Conservation (phyloP, 345 rosid species). For the Ceriops decandra region DNA sequence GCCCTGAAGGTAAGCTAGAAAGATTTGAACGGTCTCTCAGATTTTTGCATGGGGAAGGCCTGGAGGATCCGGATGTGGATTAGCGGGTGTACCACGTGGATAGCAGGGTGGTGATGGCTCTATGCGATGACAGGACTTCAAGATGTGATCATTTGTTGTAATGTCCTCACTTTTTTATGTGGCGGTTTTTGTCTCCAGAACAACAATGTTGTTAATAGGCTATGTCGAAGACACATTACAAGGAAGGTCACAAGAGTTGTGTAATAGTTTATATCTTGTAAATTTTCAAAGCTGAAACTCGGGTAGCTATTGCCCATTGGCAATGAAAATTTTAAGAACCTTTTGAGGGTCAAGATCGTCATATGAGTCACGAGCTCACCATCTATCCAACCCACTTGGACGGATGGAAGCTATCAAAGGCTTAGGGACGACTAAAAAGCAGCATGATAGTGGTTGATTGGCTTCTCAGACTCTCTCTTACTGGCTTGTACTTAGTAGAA, state of each 20-base stretch:
- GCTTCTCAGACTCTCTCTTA: too few relatives aligned
- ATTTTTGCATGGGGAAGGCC: neutral
- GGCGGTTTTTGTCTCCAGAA: conserved; percentile 17
- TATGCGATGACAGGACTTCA: neutral
- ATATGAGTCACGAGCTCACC: too few relatives aligned
- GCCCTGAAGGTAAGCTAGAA: conserved; percentile 9
- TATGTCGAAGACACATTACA: conserved; percentile 9
- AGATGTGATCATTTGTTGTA: neutral
- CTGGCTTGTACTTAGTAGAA: too few relatives aligned
- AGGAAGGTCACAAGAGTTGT: neutral
- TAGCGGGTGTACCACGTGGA: neutral
- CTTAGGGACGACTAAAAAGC: too few relatives aligned
- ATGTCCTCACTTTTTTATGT: neutral
- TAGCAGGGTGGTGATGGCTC: neutral
- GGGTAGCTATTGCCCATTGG: neutral
- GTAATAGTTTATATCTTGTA: conserved; percentile 20
- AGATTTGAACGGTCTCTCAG: neutral
- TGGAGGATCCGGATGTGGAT: neutral
- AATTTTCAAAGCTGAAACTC: conserved; percentile 14
- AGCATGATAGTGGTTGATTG: too few relatives aligned
- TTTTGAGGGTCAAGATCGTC: neutral
- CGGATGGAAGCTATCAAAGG: too few relatives aligned
- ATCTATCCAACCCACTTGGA: too few relatives aligned
- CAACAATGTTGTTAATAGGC: neutral
- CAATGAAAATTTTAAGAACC: too few relatives aligned